Evolutionary conservation across 2,329 filamentous ascomycete species (phyloP).

Genomic region (Atkinsonella texensis): DNA sequence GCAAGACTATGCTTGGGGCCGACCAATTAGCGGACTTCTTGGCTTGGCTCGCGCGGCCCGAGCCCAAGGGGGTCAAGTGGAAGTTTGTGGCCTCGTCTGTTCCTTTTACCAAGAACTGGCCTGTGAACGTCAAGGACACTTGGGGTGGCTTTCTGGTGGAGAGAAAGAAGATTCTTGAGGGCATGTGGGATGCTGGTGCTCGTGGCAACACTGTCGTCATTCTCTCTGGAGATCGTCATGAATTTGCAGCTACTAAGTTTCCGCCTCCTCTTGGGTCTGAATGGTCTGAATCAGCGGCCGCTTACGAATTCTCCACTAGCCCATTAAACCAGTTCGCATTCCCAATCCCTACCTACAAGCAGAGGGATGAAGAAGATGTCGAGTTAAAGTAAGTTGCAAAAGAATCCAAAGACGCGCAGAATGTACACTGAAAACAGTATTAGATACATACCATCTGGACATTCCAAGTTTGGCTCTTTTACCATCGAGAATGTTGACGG

Average conservation of each 20-base stretch:
- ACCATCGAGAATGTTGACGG: slow-evolving; percentile 59
- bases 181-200: slow-evolving; percentile 80
- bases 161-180: slow-evolving; percentile 66
- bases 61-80: slow-evolving; percentile 73
- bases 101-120: slow-evolving; percentile 97
- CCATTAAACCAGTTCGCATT: slow-evolving; percentile 92
- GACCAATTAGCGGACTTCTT: slow-evolving; percentile 72
- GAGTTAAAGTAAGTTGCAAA: slow-evolving; percentile 59
- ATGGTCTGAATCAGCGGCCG: slow-evolving; percentile 52
- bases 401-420: not conserved
- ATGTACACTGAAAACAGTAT: slow-evolving; percentile 2
- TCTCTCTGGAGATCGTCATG: slow-evolving; percentile 86
- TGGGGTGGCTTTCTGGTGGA: slow-evolving; percentile 89
- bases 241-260: slow-evolving; percentile 83
- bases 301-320: slow-evolving; percentile 86
- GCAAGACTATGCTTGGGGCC: slow-evolving; percentile 79
- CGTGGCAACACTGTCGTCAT: slow-evolving; percentile 68
- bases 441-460: slow-evolving; percentile 70
- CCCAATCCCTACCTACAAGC: slow-evolving; percentile 70
- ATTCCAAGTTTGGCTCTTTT: slow-evolving; percentile 67
- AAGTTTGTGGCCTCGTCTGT: slow-evolving; percentile 86
- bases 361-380: slow-evolving; percentile 72
- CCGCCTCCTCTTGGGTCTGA: slow-evolving; percentile 47
- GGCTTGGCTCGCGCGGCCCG: slow-evolving; percentile 59
- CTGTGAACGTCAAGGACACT: slow-evolving; percentile 74